phyloP scores from a whole-genome alignment of 805 yeast genomes.

The Candida qinlingensis region DNA sequence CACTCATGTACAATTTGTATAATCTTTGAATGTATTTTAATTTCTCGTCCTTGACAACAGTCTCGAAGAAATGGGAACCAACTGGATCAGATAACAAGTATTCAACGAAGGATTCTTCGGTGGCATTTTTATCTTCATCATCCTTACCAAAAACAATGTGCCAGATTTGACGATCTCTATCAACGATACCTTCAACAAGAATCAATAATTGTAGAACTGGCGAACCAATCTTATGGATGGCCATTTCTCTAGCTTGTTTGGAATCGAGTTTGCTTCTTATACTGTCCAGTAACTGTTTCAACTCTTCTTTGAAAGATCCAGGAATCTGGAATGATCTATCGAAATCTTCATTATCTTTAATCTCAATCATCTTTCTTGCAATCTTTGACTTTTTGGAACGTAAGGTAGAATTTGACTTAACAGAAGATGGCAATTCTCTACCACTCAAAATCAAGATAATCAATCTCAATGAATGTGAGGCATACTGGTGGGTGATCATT shows the following conservation, averaged over 20 bases:
- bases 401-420: slow-evolving; percentile 61
- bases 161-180: slow-evolving; percentile 68
- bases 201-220: slow-evolving; percentile 80
- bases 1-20: slow-evolving; percentile 65
- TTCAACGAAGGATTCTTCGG: slow-evolving; percentile 79
- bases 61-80: slow-evolving; percentile 90
- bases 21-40: slow-evolving; percentile 65
- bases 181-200: slow-evolving; percentile 76
- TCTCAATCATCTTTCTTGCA: slow-evolving; percentile 91
- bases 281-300: slow-evolving; percentile 43
- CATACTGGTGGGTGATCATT: slow-evolving; percentile 73
- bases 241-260: slow-evolving; percentile 59
- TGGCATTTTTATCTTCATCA: slow-evolving; percentile 44
- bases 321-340: slow-evolving; percentile 67
- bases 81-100: slow-evolving; percentile 78
- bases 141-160: slow-evolving; percentile 52
- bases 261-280: slow-evolving; percentile 34
- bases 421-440: slow-evolving; percentile 68
- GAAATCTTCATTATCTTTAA: slow-evolving; percentile 71
- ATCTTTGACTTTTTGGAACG: slow-evolving; percentile 80
- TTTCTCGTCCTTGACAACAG: slow-evolving; percentile 60
- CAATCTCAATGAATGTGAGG: slow-evolving; percentile 81
- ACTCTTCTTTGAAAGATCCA: slow-evolving; percentile 54
- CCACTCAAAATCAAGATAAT: slow-evolving; percentile 71
- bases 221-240: slow-evolving; percentile 77